Percentiles rank a stretch among this genome's conserved stretches.
Conservation (phyloP, 2,329 filamentous ascomycete genomes). For the Phyllosticta ampelicida region DNA sequence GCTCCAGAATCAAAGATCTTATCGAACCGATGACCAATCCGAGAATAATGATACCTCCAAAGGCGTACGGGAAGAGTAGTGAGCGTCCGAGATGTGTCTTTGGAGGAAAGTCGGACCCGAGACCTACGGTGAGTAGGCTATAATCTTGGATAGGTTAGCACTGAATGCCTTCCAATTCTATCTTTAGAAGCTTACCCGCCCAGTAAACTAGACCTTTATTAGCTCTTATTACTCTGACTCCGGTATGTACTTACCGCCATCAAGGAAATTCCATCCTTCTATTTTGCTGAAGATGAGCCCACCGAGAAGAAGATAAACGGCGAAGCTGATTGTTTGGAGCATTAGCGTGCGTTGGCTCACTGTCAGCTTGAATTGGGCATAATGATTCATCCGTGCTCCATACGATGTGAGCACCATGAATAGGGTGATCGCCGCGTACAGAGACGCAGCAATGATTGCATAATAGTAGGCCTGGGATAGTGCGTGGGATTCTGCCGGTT, state of each 20-base stretch:
- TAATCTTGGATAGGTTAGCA: no score
- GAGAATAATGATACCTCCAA: slow-evolving; percentile 44
- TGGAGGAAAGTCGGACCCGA: slow-evolving; percentile 42
- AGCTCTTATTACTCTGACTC: no score
- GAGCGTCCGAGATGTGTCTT: slow-evolving; percentile 39
- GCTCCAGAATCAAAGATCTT: slow-evolving; percentile 38
- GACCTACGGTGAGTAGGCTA: slow-evolving; percentile 45
- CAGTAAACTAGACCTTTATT: slow-evolving; percentile 29
- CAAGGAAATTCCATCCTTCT: slow-evolving; percentile 43
- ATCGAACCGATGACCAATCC: slow-evolving; percentile 47
- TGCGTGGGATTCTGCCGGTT: slow-evolving; percentile 33
- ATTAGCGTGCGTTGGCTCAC: slow-evolving; percentile 46
- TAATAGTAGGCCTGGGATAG: slow-evolving; percentile 51
- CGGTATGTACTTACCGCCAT: slow-evolving; percentile 24
- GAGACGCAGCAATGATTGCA: slow-evolving; percentile 44
- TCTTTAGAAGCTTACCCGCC: no score
- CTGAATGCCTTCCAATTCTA: no score
- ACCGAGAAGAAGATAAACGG: slow-evolving; percentile 38
- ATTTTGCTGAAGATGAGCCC: slow-evolving; percentile 38
- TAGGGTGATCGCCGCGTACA: slow-evolving; percentile 46
- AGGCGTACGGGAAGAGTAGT: slow-evolving; percentile 44
- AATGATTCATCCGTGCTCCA: slow-evolving; percentile 44
- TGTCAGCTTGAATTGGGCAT: slow-evolving; percentile 46
- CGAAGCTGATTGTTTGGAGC: slow-evolving; percentile 41
- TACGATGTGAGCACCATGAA: slow-evolving; percentile 46